Evolutionary conservation across 371 early-diverging fungal species (phyloP), one percentile per base, ranked within the genome.

Genomic region (Syncephalastrum sp.): DNA sequence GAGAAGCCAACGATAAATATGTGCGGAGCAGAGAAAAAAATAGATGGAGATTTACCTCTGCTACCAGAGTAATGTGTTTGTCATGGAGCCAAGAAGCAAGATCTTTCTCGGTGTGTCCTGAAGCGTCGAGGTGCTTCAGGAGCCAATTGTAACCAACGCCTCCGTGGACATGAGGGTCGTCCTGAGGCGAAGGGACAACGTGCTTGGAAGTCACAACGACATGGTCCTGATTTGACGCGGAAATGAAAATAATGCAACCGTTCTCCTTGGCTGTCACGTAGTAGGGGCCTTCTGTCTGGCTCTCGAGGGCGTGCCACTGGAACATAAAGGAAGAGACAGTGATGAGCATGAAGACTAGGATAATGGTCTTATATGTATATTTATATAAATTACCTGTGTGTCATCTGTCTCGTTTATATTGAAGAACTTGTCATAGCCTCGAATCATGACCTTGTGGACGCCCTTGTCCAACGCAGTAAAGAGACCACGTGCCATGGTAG

Each of bases 341-440:
- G 2, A 54, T 49, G 38, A 12, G 12, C 38, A 33, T 10, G 29
- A 33, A 12, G 38, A n/a, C n/a, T n/a, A n/a, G n/a, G n/a, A n/a
- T n/a, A n/a, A n/a, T n/a, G n/a, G n/a, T n/a, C n/a, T n/a, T 5
- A 12, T 10, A 12, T 12, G 0, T 33, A 6, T 33, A 33, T 33
- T 1, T 33, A 10, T 47, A 33, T 2, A 23, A 38, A 33, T 53
- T 65, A 77, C 76, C 61, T 75, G 67, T 4, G 91, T 89, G 14
- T 54, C 60, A 6, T 59, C 41, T 6, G 86, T 83, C 59, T 91
- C 91, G 6, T 72, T 69, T 13, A 91, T 43, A 56, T 95, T 95
- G 68, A 95, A 97, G 63, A 97, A 97, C 73, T 97, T 97, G 78
- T 97, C 89, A 72, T 97, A 97, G 5, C 97, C 97, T 24, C 97